Evolutionary conservation across 768 basidiomycete species (phyloP).

Genomic region (Mycena capillaripes): DNA sequence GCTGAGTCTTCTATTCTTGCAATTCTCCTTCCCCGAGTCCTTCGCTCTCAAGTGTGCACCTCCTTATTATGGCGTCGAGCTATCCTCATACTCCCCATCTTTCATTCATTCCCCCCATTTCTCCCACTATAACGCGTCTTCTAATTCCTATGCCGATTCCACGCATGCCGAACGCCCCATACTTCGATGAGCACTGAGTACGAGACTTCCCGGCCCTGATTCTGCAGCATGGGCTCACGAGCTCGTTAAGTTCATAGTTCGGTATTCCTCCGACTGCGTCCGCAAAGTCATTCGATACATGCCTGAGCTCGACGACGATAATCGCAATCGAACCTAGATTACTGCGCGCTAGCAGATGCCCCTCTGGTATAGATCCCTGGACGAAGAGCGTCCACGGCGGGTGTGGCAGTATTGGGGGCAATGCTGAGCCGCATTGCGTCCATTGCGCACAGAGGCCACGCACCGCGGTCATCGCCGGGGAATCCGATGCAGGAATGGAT

Average conservation of each 20-base stretch:
- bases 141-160: conserved; percentile 12
- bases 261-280: conserved; percentile 13
- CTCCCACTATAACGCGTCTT: neutral
- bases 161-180: neutral
- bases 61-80: neutral
- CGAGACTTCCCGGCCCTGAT: neutral
- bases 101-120: neutral
- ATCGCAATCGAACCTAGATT: neutral
- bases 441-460: too few species aligned
- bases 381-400: too few species aligned
- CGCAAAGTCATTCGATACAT: neutral
- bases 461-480: too few species aligned
- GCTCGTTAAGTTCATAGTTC: conserved; percentile 13
- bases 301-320: conserved; percentile 4
- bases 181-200: neutral
- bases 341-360: neutral
- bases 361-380: neutral
- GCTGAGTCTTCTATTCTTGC: neutral
- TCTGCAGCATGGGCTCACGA: conserved; percentile 1
- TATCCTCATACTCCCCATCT: neutral
- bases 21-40: neutral
- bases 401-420: too few species aligned
- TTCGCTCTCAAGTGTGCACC: neutral
- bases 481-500: too few species aligned
- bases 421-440: too few species aligned